A percentile compares a stretch with the other conserved stretches of the same genome.
Conservation (phyloP, 345 rosid species). For the Hibiscus syriacus region DNA sequence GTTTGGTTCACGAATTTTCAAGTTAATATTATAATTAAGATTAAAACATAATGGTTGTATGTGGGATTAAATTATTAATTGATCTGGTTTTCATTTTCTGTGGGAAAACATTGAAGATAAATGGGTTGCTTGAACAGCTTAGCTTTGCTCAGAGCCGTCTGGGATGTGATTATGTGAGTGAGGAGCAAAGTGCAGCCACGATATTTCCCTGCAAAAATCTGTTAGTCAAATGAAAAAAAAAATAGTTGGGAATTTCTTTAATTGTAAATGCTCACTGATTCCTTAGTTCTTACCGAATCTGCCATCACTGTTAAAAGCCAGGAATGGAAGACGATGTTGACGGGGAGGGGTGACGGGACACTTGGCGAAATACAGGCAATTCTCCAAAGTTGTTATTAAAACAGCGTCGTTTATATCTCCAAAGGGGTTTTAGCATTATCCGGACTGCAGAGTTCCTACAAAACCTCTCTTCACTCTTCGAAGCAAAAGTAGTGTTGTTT, state of each 20-base stretch:
- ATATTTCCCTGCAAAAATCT: neutral
- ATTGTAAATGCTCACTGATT: neutral
- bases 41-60: too few relatives aligned
- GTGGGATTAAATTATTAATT: neutral
- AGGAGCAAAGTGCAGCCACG: neutral
- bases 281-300: neutral
- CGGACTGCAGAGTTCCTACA: neutral
- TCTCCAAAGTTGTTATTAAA: neutral
- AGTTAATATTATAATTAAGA: too few relatives aligned
- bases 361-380: too few relatives aligned
- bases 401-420: neutral
- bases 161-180: too few relatives aligned
- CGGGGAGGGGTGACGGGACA: too few relatives aligned
- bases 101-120: slow-evolving; percentile 7
- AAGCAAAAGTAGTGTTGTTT: neutral
- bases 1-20: neutral
- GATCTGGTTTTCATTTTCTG: neutral
- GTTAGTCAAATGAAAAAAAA: neutral
- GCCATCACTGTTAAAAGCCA: neutral
- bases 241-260: neutral
- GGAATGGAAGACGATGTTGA: too few relatives aligned
- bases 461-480: neutral
- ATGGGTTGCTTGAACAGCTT: slow-evolving; percentile 6
- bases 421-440: neutral
- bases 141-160: neutral